These are phyloP conservation scores for Psophocarpus tetragonolobus DNA, from an alignment of 306 rosid genomes.

Conservation along the genomic window DNA sequence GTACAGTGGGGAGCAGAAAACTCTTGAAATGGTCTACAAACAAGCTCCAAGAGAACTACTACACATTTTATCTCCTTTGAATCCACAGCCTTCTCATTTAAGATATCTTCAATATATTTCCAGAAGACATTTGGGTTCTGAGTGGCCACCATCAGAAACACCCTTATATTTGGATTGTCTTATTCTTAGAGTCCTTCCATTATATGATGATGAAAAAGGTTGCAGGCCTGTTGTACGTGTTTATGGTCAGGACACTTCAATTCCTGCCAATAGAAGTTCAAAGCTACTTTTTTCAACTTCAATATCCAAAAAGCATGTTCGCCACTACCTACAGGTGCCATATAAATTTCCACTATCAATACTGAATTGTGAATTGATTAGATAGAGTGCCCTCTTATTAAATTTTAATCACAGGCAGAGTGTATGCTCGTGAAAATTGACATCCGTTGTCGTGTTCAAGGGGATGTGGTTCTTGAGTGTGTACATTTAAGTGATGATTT, in stretches of 20 bases:
- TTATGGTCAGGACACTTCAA: conserved; percentile 86
- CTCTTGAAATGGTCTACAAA: conserved; percentile 97
- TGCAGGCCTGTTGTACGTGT: conserved; percentile 82
- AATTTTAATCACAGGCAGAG: conserved; percentile 79
- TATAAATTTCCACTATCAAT: conserved; percentile 35
- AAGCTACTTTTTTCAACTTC: conserved; percentile 82
- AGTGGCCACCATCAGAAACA: conserved; percentile 93
- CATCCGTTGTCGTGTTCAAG: conserved; percentile 83
- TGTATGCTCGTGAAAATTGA: conserved; percentile 86
- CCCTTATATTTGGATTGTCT: conserved; percentile 81
- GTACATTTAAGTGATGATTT: conserved; percentile 78
- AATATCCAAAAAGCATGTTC: conserved; percentile 53
- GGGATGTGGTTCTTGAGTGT: conserved; percentile 96
- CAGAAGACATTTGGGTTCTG: conserved; percentile 77
- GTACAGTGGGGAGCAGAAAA: conserved; percentile 88
- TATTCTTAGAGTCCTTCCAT: conserved; percentile 81
- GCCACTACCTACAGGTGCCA: conserved; percentile 81
- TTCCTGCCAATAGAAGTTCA: conserved; percentile 71
- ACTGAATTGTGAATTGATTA: conserved; percentile 32
- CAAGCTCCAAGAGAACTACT: conserved; percentile 97
- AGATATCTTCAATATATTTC: conserved; percentile 99
- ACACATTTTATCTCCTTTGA: conserved; percentile 73
- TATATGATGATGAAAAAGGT: conserved; percentile 75
- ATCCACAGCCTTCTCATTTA: conserved; percentile 95
- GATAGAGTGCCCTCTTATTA: conserved; percentile 46